Evolutionary conservation across 108 stramenopile species (phyloP).

Genomic region (Craspedostauros australis): DNA sequence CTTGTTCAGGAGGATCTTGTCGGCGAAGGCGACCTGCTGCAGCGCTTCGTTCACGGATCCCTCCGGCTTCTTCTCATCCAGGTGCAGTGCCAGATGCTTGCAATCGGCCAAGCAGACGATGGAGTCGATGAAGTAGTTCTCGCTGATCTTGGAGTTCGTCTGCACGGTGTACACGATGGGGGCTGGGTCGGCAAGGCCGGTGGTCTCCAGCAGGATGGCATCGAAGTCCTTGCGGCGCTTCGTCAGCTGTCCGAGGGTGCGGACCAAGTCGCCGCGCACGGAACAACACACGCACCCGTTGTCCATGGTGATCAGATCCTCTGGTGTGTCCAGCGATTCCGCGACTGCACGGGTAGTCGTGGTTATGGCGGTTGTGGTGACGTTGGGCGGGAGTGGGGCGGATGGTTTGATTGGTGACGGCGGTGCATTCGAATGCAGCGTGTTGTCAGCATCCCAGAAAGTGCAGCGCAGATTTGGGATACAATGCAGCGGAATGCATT

Average conservation of each 20-base stretch:
- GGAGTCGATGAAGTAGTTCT: slow-evolving; percentile 80
- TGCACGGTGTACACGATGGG: slow-evolving; percentile 95
- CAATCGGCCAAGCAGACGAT: slow-evolving; percentile 90
- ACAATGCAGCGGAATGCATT: too few species aligned
- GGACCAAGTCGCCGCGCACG: slow-evolving; percentile 95
- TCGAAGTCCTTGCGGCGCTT: slow-evolving; percentile 88
- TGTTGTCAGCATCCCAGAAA: too few species aligned
- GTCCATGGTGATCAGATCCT: slow-evolving; percentile 98
- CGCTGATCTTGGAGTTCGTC: slow-evolving; percentile 86
- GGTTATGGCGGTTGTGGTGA: background rate
- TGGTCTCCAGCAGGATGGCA: slow-evolving; percentile 92
- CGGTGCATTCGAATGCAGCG: too few species aligned
- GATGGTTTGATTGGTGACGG: too few species aligned
- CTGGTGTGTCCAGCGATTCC: slow-evolving; percentile 84
- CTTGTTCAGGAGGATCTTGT: slow-evolving; percentile 96
- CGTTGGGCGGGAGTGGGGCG: too few species aligned
- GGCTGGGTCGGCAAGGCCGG: slow-evolving; percentile 93
- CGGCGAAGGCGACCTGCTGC: slow-evolving; percentile 97
- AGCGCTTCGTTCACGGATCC: slow-evolving; percentile 86
- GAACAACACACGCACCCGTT: slow-evolving; percentile 99
- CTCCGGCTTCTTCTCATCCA: slow-evolving; percentile 90
- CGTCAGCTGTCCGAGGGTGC: slow-evolving; percentile 85
- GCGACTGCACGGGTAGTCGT: slow-evolving; percentile 43
- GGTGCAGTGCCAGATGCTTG: slow-evolving; percentile 83
- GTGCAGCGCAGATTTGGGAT: too few species aligned